These are phyloP conservation scores for Porodaedalea pini DNA, from an alignment of 1,284 basidiomycete genomes.

Conservation along the genomic window DNA sequence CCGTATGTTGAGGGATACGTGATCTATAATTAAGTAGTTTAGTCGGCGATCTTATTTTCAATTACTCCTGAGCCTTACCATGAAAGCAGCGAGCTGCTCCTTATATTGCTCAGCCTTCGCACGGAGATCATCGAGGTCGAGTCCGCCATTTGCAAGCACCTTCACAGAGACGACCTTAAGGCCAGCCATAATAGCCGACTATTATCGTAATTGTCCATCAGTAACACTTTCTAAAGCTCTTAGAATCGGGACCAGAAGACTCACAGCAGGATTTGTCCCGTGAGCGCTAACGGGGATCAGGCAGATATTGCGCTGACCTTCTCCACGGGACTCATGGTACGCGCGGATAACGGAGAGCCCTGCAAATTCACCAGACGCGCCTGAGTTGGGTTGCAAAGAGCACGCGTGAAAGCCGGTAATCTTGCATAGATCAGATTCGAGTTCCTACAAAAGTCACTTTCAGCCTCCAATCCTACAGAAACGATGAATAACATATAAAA, in stretches of 20 bases:
- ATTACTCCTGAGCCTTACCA: constrained; percentile 61
- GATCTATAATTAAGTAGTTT: constrained; percentile 46
- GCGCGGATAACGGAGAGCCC: constrained; percentile 92
- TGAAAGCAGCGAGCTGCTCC: constrained; percentile 91
- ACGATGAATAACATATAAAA: constrained; percentile 15
- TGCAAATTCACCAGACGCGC: constrained; percentile 94
- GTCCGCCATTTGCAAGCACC: constrained; percentile 80
- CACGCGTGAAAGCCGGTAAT: constrained; percentile 96
- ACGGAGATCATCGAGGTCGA: constrained; percentile 85
- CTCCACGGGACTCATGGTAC: constrained; percentile 87
- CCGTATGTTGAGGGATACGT: constrained; percentile 97
- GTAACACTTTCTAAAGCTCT: constrained; percentile 4
- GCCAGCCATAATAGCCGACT: constrained; percentile 97
- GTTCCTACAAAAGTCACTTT: constrained; percentile 50
- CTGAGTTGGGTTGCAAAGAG: constrained; percentile 96
- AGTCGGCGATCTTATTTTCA: constrained; percentile 9
- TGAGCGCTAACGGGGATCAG: constrained; percentile 95
- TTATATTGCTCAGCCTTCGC: constrained; percentile 89
- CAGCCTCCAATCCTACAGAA: constrained; percentile 17
- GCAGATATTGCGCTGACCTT: constrained; percentile 87
- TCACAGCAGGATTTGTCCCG: constrained; percentile 90
- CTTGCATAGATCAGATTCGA: constrained; percentile 87
- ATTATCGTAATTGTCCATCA: constrained; percentile 21
- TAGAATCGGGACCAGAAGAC: constrained; percentile 29
- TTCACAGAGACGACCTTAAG: constrained; percentile 95